These are phyloP conservation scores for Euclidium syriacum DNA, from an alignment of 345 rosid species.

Conservation along the genomic window DNA sequence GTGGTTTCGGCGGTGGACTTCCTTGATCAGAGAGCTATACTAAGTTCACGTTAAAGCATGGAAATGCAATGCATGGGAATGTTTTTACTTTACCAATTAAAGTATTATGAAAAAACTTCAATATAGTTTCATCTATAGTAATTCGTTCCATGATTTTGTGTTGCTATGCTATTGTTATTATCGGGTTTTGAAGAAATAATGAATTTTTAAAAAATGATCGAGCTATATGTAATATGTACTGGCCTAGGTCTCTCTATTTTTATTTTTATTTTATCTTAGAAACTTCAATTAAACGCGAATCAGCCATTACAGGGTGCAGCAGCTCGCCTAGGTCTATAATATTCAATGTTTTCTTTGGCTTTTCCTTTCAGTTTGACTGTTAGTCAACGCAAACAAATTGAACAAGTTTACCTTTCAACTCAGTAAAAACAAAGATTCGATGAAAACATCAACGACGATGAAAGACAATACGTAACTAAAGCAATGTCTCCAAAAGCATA, in stretches of 20 bases:
- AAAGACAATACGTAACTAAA: not conserved
- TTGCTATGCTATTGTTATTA: not conserved
- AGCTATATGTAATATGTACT: too few relatives aligned
- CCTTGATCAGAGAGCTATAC: slow-evolving; percentile 7
- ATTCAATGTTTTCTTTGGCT: not conserved
- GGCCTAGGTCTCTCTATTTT: too few relatives aligned
- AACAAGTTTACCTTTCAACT: not conserved
- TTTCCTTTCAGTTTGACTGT: not conserved
- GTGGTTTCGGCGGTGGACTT: slow-evolving; percentile 25
- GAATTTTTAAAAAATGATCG: not conserved
- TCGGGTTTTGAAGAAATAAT: slow-evolving; percentile 11
- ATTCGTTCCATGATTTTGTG: slow-evolving; percentile 24
- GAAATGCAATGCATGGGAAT: slow-evolving; percentile 20
- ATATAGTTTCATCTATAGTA: not conserved
- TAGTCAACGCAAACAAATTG: slow-evolving; percentile 8
- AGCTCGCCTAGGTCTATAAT: not conserved
- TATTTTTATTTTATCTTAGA: too few relatives aligned
- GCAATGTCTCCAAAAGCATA: not conserved
- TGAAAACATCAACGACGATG: not conserved
- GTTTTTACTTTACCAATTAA: not conserved
- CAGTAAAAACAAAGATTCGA: not conserved
- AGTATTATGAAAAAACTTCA: slow-evolving; percentile 5
- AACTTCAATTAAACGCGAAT: too few relatives aligned
- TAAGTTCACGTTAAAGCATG: slow-evolving; percentile 17
- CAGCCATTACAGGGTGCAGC: too few relatives aligned